phyloP scores from a whole-genome alignment of 2,329 filamentous ascomycete genomes.

The Mycosphaerella sp. region DNA sequence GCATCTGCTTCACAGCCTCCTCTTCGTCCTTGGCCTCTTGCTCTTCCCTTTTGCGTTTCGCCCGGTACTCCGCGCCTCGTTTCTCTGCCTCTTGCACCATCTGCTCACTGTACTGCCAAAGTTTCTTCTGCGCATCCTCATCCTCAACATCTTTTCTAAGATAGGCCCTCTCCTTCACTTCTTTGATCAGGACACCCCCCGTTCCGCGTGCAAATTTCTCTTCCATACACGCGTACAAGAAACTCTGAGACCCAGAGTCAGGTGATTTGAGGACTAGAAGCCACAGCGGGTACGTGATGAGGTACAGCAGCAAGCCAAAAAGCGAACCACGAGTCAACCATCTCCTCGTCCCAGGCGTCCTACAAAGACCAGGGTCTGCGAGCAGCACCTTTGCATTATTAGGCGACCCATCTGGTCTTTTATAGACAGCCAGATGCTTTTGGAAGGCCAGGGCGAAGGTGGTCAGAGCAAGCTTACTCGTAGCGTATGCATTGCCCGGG shows the following conservation, averaged over 20 bases:
- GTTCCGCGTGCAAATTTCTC: conserved; percentile 55
- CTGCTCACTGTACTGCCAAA: conserved; percentile 86
- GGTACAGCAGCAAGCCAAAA: conserved; percentile 69
- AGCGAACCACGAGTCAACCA: conserved; percentile 83
- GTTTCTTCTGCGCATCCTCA: conserved; percentile 69
- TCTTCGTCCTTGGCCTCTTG: conserved; percentile 35
- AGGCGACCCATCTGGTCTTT: conserved; percentile 73
- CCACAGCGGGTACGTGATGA: conserved; percentile 69
- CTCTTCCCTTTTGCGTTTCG: conserved; percentile 50
- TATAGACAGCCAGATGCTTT: conserved; percentile 79
- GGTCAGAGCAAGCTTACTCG: conserved; percentile 66
- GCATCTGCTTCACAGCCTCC: conserved; percentile 29
- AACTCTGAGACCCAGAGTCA: conserved; percentile 74
- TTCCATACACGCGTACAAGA: conserved; percentile 83
- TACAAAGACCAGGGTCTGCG: conserved; percentile 76
- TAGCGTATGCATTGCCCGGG: conserved; percentile 43
- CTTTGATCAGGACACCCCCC: conserved; percentile 75
- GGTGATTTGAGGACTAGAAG: conserved; percentile 87
- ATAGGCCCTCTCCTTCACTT: conserved; percentile 71
- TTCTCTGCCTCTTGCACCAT: conserved; percentile 78
- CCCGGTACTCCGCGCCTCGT: conserved; percentile 60
- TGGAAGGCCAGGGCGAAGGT: conserved; percentile 86
- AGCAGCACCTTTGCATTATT: conserved; percentile 78
- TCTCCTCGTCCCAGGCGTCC: conserved; percentile 79
- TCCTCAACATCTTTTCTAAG: conserved; percentile 66